Percentiles rank a stretch among this genome's conserved stretches.
phyloP scores from a whole-genome alignment of 192 early-diverging fungal species.

The Coemansia sp. region DNA sequence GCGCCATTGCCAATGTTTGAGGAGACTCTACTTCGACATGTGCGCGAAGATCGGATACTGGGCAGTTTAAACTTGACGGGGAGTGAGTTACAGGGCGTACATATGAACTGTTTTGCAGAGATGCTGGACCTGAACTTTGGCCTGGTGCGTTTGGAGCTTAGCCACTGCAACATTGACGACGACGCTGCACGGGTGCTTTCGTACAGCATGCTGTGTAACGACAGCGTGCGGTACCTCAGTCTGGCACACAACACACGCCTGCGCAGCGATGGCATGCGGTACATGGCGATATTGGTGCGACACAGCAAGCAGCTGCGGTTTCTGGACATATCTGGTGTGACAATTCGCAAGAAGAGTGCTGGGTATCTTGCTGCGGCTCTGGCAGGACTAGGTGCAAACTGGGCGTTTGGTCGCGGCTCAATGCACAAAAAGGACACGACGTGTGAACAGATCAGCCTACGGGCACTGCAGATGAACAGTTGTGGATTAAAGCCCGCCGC shows the following conservation, averaged over 20 bases:
- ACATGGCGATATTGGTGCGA: slow-evolving; percentile 70
- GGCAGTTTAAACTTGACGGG: slow-evolving; percentile 51
- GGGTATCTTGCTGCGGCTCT: slow-evolving; percentile 69
- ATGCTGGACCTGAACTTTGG: slow-evolving; percentile 77
- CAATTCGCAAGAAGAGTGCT: slow-evolving; percentile 68
- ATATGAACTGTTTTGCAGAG: slow-evolving; percentile 70
- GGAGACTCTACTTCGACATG: slow-evolving; percentile 27
- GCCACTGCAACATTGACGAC: slow-evolving; percentile 73
- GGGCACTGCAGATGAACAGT: slow-evolving; percentile 55
- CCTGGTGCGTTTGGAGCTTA: slow-evolving; percentile 63
- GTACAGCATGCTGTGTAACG: slow-evolving; percentile 70
- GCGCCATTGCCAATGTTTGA: slow-evolving; percentile 38
- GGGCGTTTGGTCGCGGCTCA: slow-evolving; percentile 47
- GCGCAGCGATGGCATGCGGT: slow-evolving; percentile 72
- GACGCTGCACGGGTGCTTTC: slow-evolving; percentile 68
- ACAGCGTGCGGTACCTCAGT: slow-evolving; percentile 64
- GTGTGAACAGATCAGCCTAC: slow-evolving; percentile 43
- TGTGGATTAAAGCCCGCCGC: slow-evolving; percentile 52
- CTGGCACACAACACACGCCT: slow-evolving; percentile 69
- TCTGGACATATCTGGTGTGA: slow-evolving; percentile 70
- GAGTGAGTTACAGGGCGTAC: slow-evolving; percentile 56
- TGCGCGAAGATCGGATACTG: slow-evolving; percentile 40
- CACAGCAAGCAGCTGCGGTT: slow-evolving; percentile 65
- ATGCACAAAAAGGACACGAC: slow-evolving; percentile 41
- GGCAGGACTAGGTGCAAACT: slow-evolving; percentile 47